Evolutionary conservation across 306 rosid genomes (phyloP).

Genomic region (Castanea sativa): DNA sequence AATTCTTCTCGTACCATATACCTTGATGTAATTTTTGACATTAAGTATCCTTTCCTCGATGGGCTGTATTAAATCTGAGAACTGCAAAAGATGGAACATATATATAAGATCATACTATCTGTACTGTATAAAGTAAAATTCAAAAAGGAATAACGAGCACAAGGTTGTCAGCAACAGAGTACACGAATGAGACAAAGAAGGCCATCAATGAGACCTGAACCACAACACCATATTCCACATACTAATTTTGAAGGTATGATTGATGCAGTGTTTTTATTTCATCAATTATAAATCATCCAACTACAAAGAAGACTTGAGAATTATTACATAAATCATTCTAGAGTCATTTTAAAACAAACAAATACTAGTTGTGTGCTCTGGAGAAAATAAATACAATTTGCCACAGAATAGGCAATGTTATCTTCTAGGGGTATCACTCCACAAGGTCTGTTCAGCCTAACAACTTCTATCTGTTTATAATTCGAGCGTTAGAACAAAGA

Average conservation of each 20-base stretch:
- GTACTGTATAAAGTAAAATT: background rate
- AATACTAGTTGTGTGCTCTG: background rate
- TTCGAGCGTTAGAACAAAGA: background rate
- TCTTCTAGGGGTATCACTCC: background rate
- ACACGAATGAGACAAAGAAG: background rate
- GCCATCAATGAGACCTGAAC: background rate
- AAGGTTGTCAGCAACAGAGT: background rate
- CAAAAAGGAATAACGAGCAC: background rate
- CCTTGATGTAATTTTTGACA: constrained; percentile 77
- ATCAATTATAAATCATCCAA: background rate
- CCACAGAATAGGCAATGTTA: background rate
- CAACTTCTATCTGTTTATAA: background rate
- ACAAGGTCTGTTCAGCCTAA: background rate
- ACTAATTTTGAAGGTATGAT: background rate
- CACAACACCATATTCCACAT: background rate
- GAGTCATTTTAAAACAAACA: background rate
- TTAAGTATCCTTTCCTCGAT: constrained; percentile 64
- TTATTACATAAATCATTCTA: background rate
- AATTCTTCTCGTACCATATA: constrained; percentile 17
- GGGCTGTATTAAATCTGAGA: constrained; percentile 73
- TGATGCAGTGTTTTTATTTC: background rate
- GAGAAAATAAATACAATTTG: background rate
- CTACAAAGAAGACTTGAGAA: background rate
- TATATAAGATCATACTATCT: background rate
- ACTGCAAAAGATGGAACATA: constrained; percentile 47